Evolutionary conservation across 306 rosid species (phyloP), one percentile per base, ranked within the genome.

Genomic region (Castanea mollissima): DNA sequence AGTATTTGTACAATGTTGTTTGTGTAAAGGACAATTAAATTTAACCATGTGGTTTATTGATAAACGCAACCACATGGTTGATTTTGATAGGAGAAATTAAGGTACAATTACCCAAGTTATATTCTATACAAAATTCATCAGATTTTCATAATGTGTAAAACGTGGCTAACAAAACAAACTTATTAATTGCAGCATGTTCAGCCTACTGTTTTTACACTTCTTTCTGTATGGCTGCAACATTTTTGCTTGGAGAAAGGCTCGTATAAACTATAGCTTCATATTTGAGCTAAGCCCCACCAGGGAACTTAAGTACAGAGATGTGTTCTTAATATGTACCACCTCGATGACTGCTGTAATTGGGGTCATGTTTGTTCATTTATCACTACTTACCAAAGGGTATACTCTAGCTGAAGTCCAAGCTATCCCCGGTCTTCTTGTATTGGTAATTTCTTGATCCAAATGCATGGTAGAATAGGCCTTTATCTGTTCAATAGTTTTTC

Each of bases 211-310:
- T 80, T 94, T 95, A n/a, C 99, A 95, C 82, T 84, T 95, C 84
- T 91, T 95, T 78, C 93, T 93, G 13, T 93, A 91, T 32, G 99
- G 98, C n/a, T 95, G 97, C 88, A 93, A 95, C 90, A 91, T 91
- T 67, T 84, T 89, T 21, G 96, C 96, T 0, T 95, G 99, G 99
- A 86, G 93, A 84, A 95, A 89, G 88, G 77, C 92, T 74, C 96
- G 98, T 7, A 91, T 95, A 89, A 95, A 93, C 74, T 93, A 93
- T 77, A 82, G 89, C 85, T 95, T 95, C 89, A 95, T 95, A 79
- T 93, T 95, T 64, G 99, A 95, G 90, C 82, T 91, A 13, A 67
- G 87, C 4, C 85, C 90, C 38, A 90, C 91, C 1, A 91, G 82
- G 84, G 99, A 93, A 78, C 96, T 95, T 0, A 93, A 95, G 81